A percentile compares a stretch with the other conserved stretches of the same genome.
Conservation (phyloP, 768 basidiomycete genomes). For the Lactarius quietus region DNA sequence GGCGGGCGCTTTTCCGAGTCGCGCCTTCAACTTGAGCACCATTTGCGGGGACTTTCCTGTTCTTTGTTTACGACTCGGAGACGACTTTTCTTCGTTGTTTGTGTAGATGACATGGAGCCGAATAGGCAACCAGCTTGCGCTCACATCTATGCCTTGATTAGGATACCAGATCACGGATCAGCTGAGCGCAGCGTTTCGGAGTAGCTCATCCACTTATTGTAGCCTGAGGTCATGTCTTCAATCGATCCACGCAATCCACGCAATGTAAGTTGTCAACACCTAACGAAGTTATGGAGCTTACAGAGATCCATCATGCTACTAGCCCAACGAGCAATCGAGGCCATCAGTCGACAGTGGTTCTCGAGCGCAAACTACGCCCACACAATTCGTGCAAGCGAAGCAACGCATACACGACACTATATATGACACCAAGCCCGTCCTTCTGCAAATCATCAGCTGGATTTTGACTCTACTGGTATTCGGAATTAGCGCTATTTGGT, state of each 20-base stretch:
- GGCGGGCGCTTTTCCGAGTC: too few relatives aligned
- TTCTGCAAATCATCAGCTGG: conserved; percentile 12
- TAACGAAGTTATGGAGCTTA: background rate
- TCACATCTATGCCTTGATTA: too few relatives aligned
- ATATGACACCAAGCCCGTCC: background rate
- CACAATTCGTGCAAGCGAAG: background rate
- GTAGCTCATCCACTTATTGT: too few relatives aligned
- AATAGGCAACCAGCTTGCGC: too few relatives aligned
- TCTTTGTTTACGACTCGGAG: too few relatives aligned
- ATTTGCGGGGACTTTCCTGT: too few relatives aligned
- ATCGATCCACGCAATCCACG: background rate
- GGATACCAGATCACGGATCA: too few relatives aligned
- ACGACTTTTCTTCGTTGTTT: too few relatives aligned
- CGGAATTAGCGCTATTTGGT: background rate
- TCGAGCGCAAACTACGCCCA: background rate
- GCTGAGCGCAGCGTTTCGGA: too few relatives aligned
- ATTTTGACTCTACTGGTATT: conserved; percentile 1
- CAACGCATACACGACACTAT: background rate
- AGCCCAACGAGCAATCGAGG: background rate
- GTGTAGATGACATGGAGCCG: too few relatives aligned
- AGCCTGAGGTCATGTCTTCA: conserved; percentile 6
- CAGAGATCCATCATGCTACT: background rate
- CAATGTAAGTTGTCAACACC: conserved; percentile 1
- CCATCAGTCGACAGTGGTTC: background rate
- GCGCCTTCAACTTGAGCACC: too few relatives aligned